Base-by-base conservation (phyloP, 805 yeast genomes). In the Lachancea meyersii region DNA sequence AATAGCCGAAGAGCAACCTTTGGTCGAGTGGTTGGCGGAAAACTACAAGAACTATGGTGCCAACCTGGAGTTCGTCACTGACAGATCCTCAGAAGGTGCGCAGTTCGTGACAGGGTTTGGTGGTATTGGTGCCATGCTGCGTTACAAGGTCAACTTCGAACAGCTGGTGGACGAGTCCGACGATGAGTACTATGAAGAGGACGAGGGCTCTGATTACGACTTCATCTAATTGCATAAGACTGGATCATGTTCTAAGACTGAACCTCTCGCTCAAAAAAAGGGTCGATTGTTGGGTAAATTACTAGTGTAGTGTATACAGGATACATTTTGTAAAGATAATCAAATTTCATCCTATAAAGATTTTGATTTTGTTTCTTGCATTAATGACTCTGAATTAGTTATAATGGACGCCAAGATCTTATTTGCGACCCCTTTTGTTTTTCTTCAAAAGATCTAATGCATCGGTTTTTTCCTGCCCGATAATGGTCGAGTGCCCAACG, bases 21-120 rank as follows among this genome's bases (percentile, higher is more conserved):
- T 93, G 56, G 76, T 93, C 52, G 98, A 93, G 70, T 93, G 99
- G 99, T 74, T 93, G 50, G 97, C 98, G 38, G 98, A 91, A 71
- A 86, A 88, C 69, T 93, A 93, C 71, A 84, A 81, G 64, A 84
- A 77, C 58, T 93, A 77, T 58, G 99, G 99, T 77, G 96, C 98
- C 41, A 79, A 83, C 47, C 76, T 93, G 57, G 99, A 93, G 72
- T 93, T 93, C 57, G 96, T 93, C 54, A 86, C 97, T 39, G 97
- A 93, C 71, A 81, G 87, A 70, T 85, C 96, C 18, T 82, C 95
- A 34, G 99, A 93, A 70, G 99, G 99, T 74, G 95, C 97, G 35
- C 99, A 93, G 72, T 93, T 93, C 68, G 94, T 84, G 47, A 82
- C 80, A 57, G 99, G 99, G 47, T 93, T 93, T 62, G 99, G 99